These are phyloP conservation scores for Poa pratensis DNA, from an alignment of 176 grass and related monocot species.

Conservation along the genomic window DNA sequence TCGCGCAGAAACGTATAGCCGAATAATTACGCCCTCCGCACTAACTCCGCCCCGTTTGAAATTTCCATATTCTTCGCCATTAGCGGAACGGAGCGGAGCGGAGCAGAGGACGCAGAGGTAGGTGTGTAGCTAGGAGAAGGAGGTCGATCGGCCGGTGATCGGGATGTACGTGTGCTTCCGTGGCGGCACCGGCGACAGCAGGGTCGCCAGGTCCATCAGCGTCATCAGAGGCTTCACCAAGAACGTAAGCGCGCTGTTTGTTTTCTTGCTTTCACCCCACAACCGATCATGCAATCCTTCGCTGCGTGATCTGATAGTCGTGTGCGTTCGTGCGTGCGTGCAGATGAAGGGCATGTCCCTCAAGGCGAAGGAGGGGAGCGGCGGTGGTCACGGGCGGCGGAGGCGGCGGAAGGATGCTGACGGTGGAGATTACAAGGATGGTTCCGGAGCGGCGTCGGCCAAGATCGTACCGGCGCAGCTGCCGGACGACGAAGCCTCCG, in stretches of 20 bases:
- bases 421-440: background rate
- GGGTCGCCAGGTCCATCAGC: constrained; percentile 39
- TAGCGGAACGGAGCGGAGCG: background rate
- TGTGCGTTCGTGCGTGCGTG: background rate
- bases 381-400: background rate
- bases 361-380: constrained; percentile 25
- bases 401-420: background rate
- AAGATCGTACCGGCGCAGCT: constrained; percentile 53
- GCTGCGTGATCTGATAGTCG: background rate
- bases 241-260: background rate
- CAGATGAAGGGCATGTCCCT: constrained; percentile 51
- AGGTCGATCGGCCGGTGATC: background rate
- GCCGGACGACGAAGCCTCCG: constrained; percentile 1
- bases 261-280: background rate
- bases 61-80: background rate
- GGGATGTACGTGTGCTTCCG: constrained; percentile 55
- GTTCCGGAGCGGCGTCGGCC: background rate
- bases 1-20: background rate
- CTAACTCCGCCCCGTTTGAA: background rate
- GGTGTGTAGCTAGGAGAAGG: background rate
- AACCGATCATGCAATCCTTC: background rate
- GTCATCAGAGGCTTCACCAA: constrained; percentile 36
- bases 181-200: constrained; percentile 18
- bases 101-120: background rate
- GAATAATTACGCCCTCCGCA: background rate